phyloP scores from a whole-genome alignment of 345 rosid genomes.

The Geranium brycei region DNA sequence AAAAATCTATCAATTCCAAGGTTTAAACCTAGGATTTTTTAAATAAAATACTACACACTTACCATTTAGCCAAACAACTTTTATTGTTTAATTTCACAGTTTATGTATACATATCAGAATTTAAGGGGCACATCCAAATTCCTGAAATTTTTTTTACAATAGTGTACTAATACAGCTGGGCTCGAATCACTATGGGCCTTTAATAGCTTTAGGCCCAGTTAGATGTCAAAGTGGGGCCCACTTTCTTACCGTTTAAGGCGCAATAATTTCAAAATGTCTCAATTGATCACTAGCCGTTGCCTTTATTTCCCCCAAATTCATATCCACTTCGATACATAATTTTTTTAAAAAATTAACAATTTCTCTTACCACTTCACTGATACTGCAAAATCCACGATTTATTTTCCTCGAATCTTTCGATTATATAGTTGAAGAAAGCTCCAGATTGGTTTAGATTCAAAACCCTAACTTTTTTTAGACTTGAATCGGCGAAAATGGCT shows the following conservation, averaged over 20 bases:
- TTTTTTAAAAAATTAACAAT: neutral
- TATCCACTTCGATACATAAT: neutral
- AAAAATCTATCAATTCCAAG: too few relatives aligned
- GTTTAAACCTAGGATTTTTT: too few relatives aligned
- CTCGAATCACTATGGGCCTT: too few relatives aligned
- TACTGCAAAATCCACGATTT: neutral
- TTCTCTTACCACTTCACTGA: neutral
- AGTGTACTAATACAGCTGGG: too few relatives aligned
- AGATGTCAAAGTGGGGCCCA: too few relatives aligned
- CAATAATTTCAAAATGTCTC: neutral
- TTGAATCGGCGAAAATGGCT: conserved; percentile 27
- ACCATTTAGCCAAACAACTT: too few relatives aligned
- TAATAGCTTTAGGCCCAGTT: too few relatives aligned
- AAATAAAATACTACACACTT: too few relatives aligned
- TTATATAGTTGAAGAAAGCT: neutral
- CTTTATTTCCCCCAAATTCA: neutral
- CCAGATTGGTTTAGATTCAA: neutral
- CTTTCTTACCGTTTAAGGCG: neutral
- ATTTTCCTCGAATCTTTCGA: neutral
- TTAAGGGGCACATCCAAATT: too few relatives aligned
- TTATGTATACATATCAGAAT: too few relatives aligned
- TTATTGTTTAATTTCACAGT: too few relatives aligned
- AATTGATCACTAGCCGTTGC: neutral
- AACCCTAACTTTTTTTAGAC: neutral
- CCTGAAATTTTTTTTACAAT: too few relatives aligned